Percentiles rank a stretch among this genome's conserved stretches.
phyloP scores from a whole-genome alignment of 2,329 filamentous ascomycete species.

The Colletotrichum spinosum region DNA sequence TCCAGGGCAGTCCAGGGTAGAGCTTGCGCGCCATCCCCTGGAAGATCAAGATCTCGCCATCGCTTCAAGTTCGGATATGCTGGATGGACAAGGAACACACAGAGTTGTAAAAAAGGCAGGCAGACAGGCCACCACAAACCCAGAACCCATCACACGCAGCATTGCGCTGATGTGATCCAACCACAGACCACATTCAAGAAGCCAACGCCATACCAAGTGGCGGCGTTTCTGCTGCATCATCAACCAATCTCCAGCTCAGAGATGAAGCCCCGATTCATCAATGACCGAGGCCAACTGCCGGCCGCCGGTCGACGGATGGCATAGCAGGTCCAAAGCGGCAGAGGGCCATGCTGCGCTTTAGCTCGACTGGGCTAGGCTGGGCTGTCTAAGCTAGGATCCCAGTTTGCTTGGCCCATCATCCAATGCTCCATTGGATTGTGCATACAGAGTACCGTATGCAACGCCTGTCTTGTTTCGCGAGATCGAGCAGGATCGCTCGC shows the following conservation, averaged over 20 bases:
- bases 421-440: too few species aligned
- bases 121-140: too few species aligned
- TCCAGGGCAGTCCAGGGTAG: too few species aligned
- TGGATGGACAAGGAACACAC: too few species aligned
- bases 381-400: constrained; percentile 1
- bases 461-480: background rate
- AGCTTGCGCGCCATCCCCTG: too few species aligned
- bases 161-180: too few species aligned
- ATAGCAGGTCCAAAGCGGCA: background rate
- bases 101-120: too few species aligned
- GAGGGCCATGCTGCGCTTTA: constrained; percentile 7
- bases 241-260: background rate
- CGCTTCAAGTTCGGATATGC: too few species aligned
- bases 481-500: background rate
- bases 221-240: constrained; percentile 1
- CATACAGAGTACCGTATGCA: constrained; percentile 7
- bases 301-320: constrained; percentile 20
- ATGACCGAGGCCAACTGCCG: constrained; percentile 28
- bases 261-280: constrained; percentile 6
- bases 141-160: too few species aligned
- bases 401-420: background rate
- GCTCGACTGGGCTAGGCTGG: background rate
- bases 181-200: too few species aligned
- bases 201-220: too few species aligned
- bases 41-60: too few species aligned